Evolutionary conservation across 345 rosid species (phyloP).

Genomic region (Melaleuca alternifolia): DNA sequence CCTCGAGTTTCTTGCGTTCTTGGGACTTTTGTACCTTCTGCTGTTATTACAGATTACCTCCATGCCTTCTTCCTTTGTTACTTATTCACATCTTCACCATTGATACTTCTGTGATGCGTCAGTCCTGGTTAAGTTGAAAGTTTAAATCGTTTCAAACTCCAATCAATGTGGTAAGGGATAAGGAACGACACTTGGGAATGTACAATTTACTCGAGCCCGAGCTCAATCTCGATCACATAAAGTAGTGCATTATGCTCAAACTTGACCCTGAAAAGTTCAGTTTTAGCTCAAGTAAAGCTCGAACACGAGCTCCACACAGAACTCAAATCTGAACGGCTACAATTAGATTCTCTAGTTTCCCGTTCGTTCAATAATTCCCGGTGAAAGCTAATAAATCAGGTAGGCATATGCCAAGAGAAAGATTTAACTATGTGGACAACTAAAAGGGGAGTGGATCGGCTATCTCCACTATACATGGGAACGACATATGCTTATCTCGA

Average conservation of each 20-base stretch:
- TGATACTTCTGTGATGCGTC: background rate
- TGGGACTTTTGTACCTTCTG: background rate
- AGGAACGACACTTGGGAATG: too few relatives aligned
- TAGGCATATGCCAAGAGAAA: background rate
- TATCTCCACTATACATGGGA: accelerated
- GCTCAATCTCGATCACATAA: background rate
- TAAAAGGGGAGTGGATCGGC: background rate
- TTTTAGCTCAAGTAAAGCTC: background rate
- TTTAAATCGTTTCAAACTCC: background rate
- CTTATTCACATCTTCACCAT: background rate
- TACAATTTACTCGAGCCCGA: too few relatives aligned
- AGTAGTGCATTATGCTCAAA: background rate
- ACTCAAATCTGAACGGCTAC: background rate
- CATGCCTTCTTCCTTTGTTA: background rate
- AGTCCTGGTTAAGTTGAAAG: background rate
- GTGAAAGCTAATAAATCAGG: background rate
- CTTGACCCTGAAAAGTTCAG: background rate
- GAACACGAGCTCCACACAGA: background rate
- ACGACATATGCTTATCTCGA: background rate
- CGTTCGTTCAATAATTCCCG: background rate
- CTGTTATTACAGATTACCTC: background rate
- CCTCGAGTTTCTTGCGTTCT: background rate
- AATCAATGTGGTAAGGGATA: too few relatives aligned
- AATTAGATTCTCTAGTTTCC: too few relatives aligned
- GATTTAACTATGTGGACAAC: background rate